Conservation (phyloP, 192 early-diverging fungal genomes). For the Obelidium mucronatum region DNA sequence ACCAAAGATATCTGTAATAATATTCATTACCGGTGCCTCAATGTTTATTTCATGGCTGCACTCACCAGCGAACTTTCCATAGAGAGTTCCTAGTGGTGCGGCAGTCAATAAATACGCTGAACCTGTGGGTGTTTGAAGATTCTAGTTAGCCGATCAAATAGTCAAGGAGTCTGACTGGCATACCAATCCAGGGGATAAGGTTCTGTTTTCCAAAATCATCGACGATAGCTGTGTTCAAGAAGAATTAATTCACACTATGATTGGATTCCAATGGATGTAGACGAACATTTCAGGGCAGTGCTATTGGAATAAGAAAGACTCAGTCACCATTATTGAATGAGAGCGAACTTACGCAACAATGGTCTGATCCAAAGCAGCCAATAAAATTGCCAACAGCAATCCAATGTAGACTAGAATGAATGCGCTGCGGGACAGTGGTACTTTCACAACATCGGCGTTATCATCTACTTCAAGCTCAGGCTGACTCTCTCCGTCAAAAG, state of each 20-base stretch:
- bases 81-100: constrained; percentile 38
- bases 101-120: constrained; percentile 74
- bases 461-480: no score
- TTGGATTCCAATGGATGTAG: no score
- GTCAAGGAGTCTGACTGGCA: no score
- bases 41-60: no score
- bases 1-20: constrained; percentile 83
- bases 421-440: constrained; percentile 11
- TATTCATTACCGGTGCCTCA: no score
- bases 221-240: constrained; percentile 67
- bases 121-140: constrained; percentile 34
- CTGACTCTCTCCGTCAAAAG: no score
- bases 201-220: constrained; percentile 71
- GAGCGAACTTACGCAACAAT: constrained; percentile 83
- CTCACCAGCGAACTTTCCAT: constrained; percentile 88
- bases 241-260: no score
- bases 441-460: no score
- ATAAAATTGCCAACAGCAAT: constrained; percentile 66
- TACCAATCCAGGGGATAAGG: constrained; percentile 81
- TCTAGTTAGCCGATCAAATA: no score
- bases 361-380: constrained; percentile 80
- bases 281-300: no score
- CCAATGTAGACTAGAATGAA: constrained; percentile 38
- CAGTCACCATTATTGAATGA: no score
- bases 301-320: no score